Base-by-base conservation (phyloP, 345 rosid species). In the Firmiana major region DNA sequence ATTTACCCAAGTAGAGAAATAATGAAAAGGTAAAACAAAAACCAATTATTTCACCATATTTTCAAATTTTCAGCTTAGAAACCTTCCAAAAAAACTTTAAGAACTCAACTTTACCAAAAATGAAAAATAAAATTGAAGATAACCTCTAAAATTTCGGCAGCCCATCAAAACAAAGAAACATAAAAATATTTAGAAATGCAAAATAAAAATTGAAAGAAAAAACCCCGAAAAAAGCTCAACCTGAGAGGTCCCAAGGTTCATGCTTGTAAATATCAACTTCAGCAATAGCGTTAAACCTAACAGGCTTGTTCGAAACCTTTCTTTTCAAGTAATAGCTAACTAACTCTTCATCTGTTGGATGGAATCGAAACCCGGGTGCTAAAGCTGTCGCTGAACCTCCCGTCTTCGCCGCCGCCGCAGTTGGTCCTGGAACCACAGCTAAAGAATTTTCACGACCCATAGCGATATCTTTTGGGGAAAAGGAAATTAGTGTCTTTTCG, bases 281-380 rank as follows among this genome's bases (percentile, higher is more conserved):
- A 0, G 87, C 87, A 77, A 91, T 92, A 67, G 88, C 93, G 38
- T 90, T 88, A 79, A 90, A 93, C 57, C 90, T 93, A 24, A 93
- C 89, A 22, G 93, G 89, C 75, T 86, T 94, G 40, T 80, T 82
- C 9, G 77, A 74, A 83, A 93, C 89, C 94, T 93, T 92, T 74
- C 97, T 82, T 84, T 91, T 94, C 85, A 94, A 86, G 90, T 91
- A 93, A 81, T 93, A 93, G 65, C 89, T 87, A 13, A 90, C 92
- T 22, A 93, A 86, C 76, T 94, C 98, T 77, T 94, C 98, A n/a
- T 90, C 98, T 3, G 97, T 93, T 0, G 98, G 98, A 62, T 94
- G 98, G 79, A 94, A 94, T 83, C 98, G 88, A 54, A 93, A 93
- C 16, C 98, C 98, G 28, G 98, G 98, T 48, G 95, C 98, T 82